These are phyloP conservation scores for Schizosaccharomyces osmophilus DNA, from an alignment of 805 yeast genomes.

Conservation along the genomic window DNA sequence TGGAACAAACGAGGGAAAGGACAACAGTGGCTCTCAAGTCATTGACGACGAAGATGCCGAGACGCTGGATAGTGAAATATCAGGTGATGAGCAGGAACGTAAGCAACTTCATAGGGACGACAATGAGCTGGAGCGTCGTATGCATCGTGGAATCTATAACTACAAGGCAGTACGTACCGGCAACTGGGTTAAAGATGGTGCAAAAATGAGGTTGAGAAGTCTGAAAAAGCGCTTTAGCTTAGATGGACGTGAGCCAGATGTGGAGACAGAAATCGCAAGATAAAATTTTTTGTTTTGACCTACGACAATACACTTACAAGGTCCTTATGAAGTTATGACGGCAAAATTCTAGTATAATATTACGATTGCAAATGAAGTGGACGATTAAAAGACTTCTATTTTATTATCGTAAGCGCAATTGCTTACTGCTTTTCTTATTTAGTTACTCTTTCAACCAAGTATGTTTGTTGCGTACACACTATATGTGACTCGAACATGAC, in stretches of 20 bases:
- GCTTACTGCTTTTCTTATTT: too few species aligned
- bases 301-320: too few species aligned
- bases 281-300: background rate
- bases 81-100: background rate
- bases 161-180: background rate
- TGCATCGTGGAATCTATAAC: background rate
- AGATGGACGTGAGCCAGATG: background rate
- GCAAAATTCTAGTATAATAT: too few species aligned
- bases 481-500: too few species aligned
- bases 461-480: too few species aligned
- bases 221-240: background rate
- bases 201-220: background rate
- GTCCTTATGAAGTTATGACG: too few species aligned
- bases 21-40: background rate
- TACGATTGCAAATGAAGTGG: too few species aligned
- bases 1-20: too few species aligned
- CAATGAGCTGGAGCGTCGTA: background rate
- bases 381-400: too few species aligned
- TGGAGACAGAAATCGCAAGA: background rate
- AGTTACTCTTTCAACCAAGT: too few species aligned
- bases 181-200: background rate
- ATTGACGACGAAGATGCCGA: background rate
- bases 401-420: too few species aligned
- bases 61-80: background rate
- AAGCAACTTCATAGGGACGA: background rate